A percentile compares a stretch with the other conserved stretches of the same genome.
These are phyloP conservation scores for Leccinum ponderosum DNA, from an alignment of 1,284 basidiomycete genomes.

Conservation along the genomic window DNA sequence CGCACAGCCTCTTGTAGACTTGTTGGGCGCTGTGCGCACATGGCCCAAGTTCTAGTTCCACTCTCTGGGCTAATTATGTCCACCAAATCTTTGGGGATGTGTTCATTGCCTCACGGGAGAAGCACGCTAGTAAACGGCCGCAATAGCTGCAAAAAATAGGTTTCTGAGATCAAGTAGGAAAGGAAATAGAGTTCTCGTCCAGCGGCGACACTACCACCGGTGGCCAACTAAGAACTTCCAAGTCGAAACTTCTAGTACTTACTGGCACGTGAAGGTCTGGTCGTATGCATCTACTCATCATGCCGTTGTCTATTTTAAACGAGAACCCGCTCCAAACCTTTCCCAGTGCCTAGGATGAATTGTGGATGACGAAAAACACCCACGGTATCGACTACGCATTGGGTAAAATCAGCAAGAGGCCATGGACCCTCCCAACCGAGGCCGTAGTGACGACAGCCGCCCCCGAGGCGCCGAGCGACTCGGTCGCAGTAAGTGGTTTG, in stretches of 20 bases:
- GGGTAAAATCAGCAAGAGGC: background rate
- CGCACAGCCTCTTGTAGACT: constrained; percentile 6
- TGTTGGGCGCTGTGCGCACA: constrained; percentile 8
- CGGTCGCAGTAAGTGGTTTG: background rate
- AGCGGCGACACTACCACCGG: constrained; percentile 10
- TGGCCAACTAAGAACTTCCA: background rate
- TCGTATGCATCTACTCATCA: constrained; percentile 3
- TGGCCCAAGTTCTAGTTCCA: constrained; percentile 2
- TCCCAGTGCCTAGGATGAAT: background rate
- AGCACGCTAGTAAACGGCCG: constrained; percentile 1
- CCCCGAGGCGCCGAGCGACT: background rate
- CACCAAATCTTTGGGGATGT: background rate
- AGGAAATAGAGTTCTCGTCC: constrained; percentile 11
- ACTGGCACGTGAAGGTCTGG: constrained; percentile 10
- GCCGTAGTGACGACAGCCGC: background rate
- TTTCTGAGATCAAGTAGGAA: background rate
- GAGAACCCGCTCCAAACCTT: background rate
- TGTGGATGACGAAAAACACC: background rate
- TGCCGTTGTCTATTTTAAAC: background rate
- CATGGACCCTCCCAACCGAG: background rate
- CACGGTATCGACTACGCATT: background rate
- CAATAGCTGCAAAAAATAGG: background rate
- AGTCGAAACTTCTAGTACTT: background rate
- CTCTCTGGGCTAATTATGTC: constrained; percentile 15
- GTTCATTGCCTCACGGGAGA: background rate